Conservation (phyloP, 148 eudicot species). For the Cornus kousa region DNA sequence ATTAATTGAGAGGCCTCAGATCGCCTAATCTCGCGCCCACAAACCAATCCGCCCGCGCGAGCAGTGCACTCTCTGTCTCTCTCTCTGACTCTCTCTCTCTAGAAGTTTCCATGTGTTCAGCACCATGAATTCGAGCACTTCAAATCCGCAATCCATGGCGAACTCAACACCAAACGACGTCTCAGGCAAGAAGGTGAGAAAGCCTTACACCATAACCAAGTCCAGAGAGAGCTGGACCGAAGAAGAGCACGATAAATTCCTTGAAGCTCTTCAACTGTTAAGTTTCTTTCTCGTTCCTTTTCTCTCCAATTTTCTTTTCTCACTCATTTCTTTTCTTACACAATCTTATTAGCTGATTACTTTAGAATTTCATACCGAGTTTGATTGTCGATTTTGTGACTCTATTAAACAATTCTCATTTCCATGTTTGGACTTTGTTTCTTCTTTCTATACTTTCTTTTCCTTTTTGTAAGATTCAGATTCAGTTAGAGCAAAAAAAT, state of each 20-base stretch:
- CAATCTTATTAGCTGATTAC: not conserved
- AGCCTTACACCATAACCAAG: conserved; percentile 66
- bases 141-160: conserved; percentile 10
- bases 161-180: conserved; percentile 20
- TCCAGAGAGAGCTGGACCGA: conserved; percentile 73
- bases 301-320: not conserved
- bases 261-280: conserved; percentile 61
- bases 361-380: too few species aligned
- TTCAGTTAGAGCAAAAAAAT: too few species aligned
- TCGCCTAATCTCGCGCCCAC: not conserved
- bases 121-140: conserved; percentile 14
- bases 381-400: not conserved
- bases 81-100: conserved; percentile 3
- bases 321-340: not conserved
- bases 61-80: not conserved
- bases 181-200: conserved; percentile 52
- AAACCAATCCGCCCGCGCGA: not conserved
- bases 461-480: not conserved
- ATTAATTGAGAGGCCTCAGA: conserved; percentile 13
- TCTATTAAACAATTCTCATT: not conserved
- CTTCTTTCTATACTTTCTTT: too few species aligned
- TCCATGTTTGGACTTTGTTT: not conserved
- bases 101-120: not conserved
- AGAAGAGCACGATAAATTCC: conserved; percentile 71
- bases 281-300: not conserved